Evolutionary conservation across 495 filamentous ascomycete genomes (phyloP).

Genomic region (Melanomma pulvis-pyrius): DNA sequence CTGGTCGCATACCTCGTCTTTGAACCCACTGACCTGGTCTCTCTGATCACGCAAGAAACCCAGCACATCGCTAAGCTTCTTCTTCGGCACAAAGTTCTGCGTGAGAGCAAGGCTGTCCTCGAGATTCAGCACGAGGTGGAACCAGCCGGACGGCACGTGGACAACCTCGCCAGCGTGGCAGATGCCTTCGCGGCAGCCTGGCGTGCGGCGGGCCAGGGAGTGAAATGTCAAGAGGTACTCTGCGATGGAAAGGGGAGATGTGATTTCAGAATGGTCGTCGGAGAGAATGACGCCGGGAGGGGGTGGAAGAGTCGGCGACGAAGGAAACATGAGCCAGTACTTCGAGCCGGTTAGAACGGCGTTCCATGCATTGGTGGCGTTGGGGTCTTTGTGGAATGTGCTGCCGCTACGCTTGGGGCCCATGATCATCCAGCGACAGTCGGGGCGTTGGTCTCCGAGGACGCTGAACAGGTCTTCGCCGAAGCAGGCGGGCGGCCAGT

Average conservation of each 20-base stretch:
- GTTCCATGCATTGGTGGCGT: conserved; percentile 88
- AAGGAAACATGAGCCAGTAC: conserved; percentile 98
- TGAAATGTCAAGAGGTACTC: conserved; percentile 96
- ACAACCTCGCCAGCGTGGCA: conserved; percentile 87
- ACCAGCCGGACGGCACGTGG: conserved; percentile 94
- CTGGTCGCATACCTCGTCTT: conserved; percentile 66
- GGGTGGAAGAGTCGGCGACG: conserved; percentile 60
- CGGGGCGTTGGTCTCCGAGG: conserved; percentile 77
- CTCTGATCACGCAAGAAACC: conserved; percentile 81
- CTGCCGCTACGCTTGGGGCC: conserved; percentile 89
- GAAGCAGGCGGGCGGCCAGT: conserved; percentile 86
- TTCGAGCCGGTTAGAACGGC: conserved; percentile 89
- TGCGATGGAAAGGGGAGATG: conserved; percentile 89
- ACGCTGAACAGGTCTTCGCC: conserved; percentile 86
- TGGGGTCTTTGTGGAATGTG: conserved; percentile 90
- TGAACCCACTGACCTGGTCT: conserved; percentile 86
- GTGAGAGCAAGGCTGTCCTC: conserved; percentile 84
- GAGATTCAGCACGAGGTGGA: conserved; percentile 93
- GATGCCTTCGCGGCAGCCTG: conserved; percentile 83
- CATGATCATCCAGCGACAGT: conserved; percentile 91
- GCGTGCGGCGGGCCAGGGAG: conserved; percentile 74
- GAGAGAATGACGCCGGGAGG: conserved; percentile 93
- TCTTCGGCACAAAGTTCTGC: conserved; percentile 90
- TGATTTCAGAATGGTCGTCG: conserved; percentile 90
- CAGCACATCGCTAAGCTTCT: conserved; percentile 72